Conservation (phyloP, 1,284 basidiomycete genomes). For the Golubevia sp. region DNA sequence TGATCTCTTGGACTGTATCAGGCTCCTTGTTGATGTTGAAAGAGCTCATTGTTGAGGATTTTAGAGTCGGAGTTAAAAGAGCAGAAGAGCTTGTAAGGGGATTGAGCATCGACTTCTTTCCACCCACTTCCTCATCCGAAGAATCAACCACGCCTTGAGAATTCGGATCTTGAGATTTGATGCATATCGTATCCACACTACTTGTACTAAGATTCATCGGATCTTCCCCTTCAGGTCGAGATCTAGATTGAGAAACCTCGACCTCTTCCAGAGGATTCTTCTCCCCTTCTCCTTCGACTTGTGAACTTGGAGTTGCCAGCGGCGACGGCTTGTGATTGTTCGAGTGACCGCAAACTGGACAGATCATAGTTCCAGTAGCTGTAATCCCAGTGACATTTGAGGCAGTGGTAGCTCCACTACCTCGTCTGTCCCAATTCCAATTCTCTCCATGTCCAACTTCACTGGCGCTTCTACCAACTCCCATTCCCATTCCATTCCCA, state of each 20-base stretch:
- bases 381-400: conserved; percentile 16
- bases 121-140: neutral
- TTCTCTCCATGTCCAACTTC: conserved; percentile 16
- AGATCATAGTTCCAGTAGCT: conserved; percentile 16
- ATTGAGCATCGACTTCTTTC: neutral
- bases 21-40: too few species aligned
- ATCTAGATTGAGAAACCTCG: neutral
- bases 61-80: neutral
- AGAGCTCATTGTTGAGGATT: neutral
- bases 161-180: neutral
- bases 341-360: neutral
- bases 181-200: neutral
- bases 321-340: neutral
- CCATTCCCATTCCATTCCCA: conserved; percentile 18
- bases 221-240: neutral
- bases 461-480: conserved; percentile 15
- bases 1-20: too few species aligned
- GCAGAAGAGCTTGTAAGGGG: too few species aligned
- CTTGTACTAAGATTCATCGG: neutral
- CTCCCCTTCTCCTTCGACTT: neutral
- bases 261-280: neutral
- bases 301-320: neutral
- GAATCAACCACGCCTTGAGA: neutral
- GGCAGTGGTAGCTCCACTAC: conserved; percentile 29
- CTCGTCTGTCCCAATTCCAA: conserved; percentile 23